phyloP scores from a whole-genome alignment of 148 eudicot species.

The Euryodendron excelsum region DNA sequence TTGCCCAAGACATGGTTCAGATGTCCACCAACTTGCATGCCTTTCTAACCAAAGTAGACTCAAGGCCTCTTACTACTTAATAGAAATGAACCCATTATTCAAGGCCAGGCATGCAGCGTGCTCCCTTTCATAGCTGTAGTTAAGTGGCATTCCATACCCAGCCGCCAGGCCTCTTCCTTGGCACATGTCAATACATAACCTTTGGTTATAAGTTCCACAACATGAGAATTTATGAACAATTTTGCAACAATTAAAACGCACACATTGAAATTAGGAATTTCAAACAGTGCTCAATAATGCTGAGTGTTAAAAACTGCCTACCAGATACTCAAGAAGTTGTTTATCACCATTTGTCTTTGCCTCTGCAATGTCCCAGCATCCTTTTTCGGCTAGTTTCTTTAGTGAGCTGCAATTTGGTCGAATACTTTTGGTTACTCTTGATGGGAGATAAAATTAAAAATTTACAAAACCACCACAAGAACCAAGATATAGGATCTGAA shows the following conservation, averaged over 20 bases:
- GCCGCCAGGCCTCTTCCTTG: background rate
- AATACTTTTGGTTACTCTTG: constrained; percentile 13
- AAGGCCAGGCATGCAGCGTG: background rate
- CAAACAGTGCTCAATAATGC: background rate
- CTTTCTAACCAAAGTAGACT: background rate
- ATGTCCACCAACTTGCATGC: background rate
- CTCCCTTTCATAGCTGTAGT: background rate
- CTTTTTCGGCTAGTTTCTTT: constrained; percentile 93
- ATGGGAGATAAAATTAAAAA: background rate
- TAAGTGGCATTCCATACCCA: background rate
- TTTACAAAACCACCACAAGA: background rate
- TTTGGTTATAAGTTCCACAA: background rate
- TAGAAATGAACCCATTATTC: background rate
- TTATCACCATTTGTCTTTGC: constrained; percentile 55
- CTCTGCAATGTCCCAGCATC: constrained; percentile 96
- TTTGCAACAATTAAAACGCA: background rate
- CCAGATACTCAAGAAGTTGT: constrained; percentile 83
- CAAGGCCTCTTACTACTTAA: background rate
- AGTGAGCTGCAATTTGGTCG: constrained; percentile 53
- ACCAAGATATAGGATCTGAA: background rate
- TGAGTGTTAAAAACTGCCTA: constrained; percentile 29
- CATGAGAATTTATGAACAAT: background rate
- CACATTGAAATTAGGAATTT: background rate
- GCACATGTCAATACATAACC: background rate
- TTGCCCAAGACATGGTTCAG: background rate